Conservation (phyloP, 1,284 basidiomycete genomes). For the Coniferiporia sulphurascens region DNA sequence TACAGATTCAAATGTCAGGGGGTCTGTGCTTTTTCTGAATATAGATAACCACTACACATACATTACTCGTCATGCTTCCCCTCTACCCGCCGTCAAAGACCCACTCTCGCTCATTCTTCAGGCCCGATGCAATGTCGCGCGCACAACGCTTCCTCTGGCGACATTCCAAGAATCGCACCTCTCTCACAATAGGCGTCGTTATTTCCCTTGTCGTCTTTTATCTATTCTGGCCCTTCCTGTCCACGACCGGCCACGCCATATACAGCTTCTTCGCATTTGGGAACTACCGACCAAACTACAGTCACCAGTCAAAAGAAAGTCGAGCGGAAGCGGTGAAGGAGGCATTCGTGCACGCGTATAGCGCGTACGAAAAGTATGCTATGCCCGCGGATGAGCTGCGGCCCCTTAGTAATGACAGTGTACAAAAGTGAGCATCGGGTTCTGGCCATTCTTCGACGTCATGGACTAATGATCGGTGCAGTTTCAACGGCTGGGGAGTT, state of each 20-base stretch:
- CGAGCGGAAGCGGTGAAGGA: slow-evolving; percentile 51
- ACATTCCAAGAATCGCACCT: slow-evolving; percentile 10
- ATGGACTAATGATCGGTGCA: slow-evolving; percentile 26
- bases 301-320: slow-evolving; percentile 28
- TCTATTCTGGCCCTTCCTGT: slow-evolving; percentile 3
- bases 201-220: not conserved
- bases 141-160: slow-evolving; percentile 2
- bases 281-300: slow-evolving; percentile 1
- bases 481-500: slow-evolving; percentile 86
- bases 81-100: not conserved
- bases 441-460: not conserved
- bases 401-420: slow-evolving; percentile 42
- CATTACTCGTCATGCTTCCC: not conserved
- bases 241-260: not conserved
- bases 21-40: not conserved
- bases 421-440: slow-evolving; percentile 45
- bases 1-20: not conserved
- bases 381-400: slow-evolving; percentile 56
- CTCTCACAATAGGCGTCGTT: not conserved
- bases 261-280: not conserved
- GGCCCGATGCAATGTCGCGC: not conserved
- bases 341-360: slow-evolving; percentile 62
- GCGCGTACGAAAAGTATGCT: slow-evolving; percentile 54
- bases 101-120: not conserved
- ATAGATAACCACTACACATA: not conserved